These are phyloP conservation scores for Solanum commersonii DNA, from an alignment of 257 asterid genomes.

Conservation along the genomic window DNA sequence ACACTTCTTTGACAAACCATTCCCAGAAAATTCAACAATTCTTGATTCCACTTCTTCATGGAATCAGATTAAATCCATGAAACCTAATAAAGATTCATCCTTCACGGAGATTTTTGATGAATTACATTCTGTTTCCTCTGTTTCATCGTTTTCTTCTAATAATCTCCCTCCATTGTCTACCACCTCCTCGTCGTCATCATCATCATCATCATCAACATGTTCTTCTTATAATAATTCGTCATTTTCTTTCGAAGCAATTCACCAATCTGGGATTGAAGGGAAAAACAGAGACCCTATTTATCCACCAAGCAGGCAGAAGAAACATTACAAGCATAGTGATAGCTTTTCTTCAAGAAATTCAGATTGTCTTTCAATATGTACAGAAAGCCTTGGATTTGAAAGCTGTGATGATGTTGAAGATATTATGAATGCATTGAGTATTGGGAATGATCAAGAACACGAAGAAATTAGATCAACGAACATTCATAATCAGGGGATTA, in stretches of 20 bases:
- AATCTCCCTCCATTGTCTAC: slow-evolving; percentile 15
- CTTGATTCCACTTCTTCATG: slow-evolving; percentile 61
- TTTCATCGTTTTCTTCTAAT: slow-evolving; percentile 4
- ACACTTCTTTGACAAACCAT: slow-evolving; percentile 65
- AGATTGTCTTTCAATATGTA: slow-evolving; percentile 50
- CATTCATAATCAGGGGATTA: not conserved
- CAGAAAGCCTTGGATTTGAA: slow-evolving; percentile 75
- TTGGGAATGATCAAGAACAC: slow-evolving; percentile 12
- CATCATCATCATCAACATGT: not conserved
- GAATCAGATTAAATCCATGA: slow-evolving; percentile 16
- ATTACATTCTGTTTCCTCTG: slow-evolving; percentile 6
- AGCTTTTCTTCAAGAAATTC: slow-evolving; percentile 49
- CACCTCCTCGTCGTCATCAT: not conserved
- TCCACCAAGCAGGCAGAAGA: not conserved
- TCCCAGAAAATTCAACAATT: slow-evolving; percentile 38
- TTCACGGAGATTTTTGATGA: slow-evolving; percentile 38
- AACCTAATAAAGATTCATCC: slow-evolving; percentile 25
- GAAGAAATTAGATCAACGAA: not conserved
- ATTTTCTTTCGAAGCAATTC: not conserved
- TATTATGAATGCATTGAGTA: slow-evolving; percentile 17
- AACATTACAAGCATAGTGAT: slow-evolving; percentile 28
- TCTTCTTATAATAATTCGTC: slow-evolving; percentile 2
- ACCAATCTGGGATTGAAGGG: not conserved
- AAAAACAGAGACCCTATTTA: slow-evolving; percentile 1
- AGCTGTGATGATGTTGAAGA: slow-evolving; percentile 56